Evolutionary conservation across 164 flowering plant genomes (phyloP), one percentile per base, ranked within the genome.

Genomic region (Vitis rupestris): DNA sequence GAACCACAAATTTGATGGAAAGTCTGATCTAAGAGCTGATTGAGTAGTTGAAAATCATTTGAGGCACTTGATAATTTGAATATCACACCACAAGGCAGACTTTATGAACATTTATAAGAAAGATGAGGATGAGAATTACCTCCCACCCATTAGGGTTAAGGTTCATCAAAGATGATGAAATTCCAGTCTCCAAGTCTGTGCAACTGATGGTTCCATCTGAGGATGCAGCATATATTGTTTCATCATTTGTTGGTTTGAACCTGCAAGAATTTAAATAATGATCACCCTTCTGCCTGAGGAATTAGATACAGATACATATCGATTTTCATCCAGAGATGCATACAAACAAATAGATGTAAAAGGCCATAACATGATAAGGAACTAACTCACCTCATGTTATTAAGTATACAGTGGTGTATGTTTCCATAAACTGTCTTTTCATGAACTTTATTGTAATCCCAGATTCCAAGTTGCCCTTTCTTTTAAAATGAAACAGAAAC

Each of bases 391-490:
- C 84, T 90, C 88, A 94, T 87, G 73, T 84, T 92, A 78, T 92
- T 94, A 27, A 94, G 81, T 67, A 90, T 76, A 76, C 92, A 88
- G 31, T 82, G 70, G 78, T 94, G 99, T 64, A 94, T 81, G 66
- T 89, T 86, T 48, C 88, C 85, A 85, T 94, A 94, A 61, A 92
- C 94, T 1, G 80, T 87, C 83, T 82, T 91, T 67, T 94, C 99
- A 75, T 85, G 67, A 19, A 91, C 91, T 73, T 85, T 88, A 37
- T 16, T 67, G 72, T 80, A 94, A 84, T 94, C 90, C 99, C 99
- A 94, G 27, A 94, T 87, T 76, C 99, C 99, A 81, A 94, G 84
- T 82, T 94, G 99, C 69, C 99, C 99, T 92, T 92, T 94, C 97
- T 94, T 74, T 76, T 65, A 15, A 65, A 71, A 50, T 19, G 23